A percentile compares a stretch with the other conserved stretches of the same genome.
These are phyloP conservation scores for Cadophora sp. DNA, from an alignment of 2,329 filamentous ascomycete species.

Conservation along the genomic window DNA sequence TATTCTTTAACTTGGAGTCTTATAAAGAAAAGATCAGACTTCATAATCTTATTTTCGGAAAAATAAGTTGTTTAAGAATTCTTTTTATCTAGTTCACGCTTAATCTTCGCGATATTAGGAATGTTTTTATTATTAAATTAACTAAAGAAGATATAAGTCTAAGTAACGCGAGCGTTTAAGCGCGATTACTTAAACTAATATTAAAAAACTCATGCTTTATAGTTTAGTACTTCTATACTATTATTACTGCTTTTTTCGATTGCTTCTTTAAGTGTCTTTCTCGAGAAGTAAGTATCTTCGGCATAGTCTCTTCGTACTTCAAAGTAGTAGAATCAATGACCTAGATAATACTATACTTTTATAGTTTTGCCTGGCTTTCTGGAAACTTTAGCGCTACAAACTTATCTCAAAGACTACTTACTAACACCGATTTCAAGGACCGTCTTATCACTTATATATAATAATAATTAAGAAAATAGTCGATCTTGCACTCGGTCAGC, in stretches of 20 bases:
- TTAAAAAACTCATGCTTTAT: background rate
- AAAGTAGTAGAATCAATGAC: background rate
- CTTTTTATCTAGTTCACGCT: background rate
- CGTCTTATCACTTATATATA: background rate
- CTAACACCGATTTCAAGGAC: background rate
- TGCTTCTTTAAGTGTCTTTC: background rate
- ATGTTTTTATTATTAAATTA: background rate
- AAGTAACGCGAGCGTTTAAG: background rate
- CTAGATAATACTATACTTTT: background rate
- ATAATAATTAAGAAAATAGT: background rate
- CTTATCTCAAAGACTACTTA: background rate
- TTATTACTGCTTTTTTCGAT: background rate
- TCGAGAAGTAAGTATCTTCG: background rate
- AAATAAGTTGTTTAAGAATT: background rate
- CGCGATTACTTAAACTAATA: background rate
- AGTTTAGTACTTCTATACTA: background rate
- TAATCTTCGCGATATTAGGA: background rate
- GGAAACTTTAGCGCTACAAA: background rate
- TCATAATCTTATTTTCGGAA: background rate
- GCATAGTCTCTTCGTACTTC: background rate
- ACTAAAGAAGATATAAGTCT: background rate
- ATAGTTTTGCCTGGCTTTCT: background rate
- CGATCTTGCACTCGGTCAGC: background rate
- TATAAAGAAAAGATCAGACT: background rate
- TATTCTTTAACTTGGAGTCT: background rate